These are phyloP conservation scores for Trametopsis cervina DNA, from an alignment of 768 basidiomycete genomes.

Conservation along the genomic window DNA sequence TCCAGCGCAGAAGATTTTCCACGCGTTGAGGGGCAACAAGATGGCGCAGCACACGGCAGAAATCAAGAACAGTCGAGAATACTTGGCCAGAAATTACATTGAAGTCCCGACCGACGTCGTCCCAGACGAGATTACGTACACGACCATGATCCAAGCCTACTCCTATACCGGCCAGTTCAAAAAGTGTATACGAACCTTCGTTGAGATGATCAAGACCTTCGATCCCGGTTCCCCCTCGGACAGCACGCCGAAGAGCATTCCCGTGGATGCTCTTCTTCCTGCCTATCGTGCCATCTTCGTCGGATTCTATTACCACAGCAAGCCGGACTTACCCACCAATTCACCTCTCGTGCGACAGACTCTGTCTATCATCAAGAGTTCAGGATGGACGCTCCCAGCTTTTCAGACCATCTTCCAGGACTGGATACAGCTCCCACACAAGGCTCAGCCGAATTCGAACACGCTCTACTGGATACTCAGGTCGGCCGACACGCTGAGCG, in stretches of 20 bases:
- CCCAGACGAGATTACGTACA: constrained; percentile 66
- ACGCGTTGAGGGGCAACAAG: constrained; percentile 49
- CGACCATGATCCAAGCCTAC: constrained; percentile 58
- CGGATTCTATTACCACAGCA: constrained; percentile 62
- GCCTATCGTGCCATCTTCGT: constrained; percentile 70
- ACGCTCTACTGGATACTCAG: constrained; percentile 62
- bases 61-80: constrained; percentile 21
- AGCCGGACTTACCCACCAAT: neutral
- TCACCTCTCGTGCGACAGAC: neutral
- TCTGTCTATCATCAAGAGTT: neutral
- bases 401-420: constrained; percentile 51
- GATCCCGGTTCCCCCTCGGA: constrained; percentile 22
- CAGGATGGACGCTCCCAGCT: constrained; percentile 48
- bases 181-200: constrained; percentile 47
- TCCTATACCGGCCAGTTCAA: constrained; percentile 66
- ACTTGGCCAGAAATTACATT: constrained; percentile 38
- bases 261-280: constrained; percentile 21
- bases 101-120: constrained; percentile 32
- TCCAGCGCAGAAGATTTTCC: constrained; percentile 56
- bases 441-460: constrained; percentile 35
- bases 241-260: constrained; percentile 31
- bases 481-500: constrained; percentile 57
- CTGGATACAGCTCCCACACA: constrained; percentile 52
- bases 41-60: constrained; percentile 28
- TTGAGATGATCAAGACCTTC: constrained; percentile 51